Percentiles rank a stretch among this genome's conserved stretches.
Conservation (phyloP, 495 filamentous ascomycete species). For the Penicillium longicatenatum region DNA sequence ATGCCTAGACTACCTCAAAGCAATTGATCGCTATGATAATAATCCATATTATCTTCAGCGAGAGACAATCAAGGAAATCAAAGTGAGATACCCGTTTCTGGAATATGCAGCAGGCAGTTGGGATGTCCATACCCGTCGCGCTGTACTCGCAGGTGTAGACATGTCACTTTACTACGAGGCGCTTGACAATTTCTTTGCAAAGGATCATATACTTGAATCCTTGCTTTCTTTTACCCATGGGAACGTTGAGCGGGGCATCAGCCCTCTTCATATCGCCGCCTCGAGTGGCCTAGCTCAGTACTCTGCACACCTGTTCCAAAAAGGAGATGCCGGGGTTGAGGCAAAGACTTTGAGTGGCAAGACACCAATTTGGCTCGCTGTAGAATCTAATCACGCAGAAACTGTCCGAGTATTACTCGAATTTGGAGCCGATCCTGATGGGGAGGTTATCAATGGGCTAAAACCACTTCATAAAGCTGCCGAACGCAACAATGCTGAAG, state of each 20-base stretch:
- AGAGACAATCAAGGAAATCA: not conserved
- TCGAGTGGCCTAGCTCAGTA: conserved; percentile 17
- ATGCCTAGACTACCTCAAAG: conserved; percentile 21
- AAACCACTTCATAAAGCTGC: conserved; percentile 35
- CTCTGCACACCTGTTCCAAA: conserved; percentile 15
- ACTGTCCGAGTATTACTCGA: conserved; percentile 25
- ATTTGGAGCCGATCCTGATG: conserved; percentile 22
- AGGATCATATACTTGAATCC: conserved; percentile 6
- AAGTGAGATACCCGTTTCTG: conserved; percentile 21
- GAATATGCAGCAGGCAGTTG: conserved; percentile 26
- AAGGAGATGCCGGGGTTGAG: conserved; percentile 11
- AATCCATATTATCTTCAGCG: not conserved
- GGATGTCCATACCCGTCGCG: conserved; percentile 15
- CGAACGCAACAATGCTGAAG: conserved; percentile 16
- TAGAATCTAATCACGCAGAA: conserved; percentile 21
- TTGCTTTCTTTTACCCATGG: conserved; percentile 1
- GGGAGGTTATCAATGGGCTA: conserved; percentile 15
- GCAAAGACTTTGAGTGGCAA: conserved; percentile 2
- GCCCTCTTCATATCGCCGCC: conserved; percentile 22
- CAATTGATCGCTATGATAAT: too few relatives aligned
- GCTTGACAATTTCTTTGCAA: conserved; percentile 14
- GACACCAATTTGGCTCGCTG: conserved; percentile 31
- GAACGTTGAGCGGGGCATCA: not conserved
- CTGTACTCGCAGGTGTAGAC: conserved; percentile 7
- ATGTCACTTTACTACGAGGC: conserved; percentile 8